Conservation (phyloP, 805 yeast species). For the Barnettozyma pratensis region DNA sequence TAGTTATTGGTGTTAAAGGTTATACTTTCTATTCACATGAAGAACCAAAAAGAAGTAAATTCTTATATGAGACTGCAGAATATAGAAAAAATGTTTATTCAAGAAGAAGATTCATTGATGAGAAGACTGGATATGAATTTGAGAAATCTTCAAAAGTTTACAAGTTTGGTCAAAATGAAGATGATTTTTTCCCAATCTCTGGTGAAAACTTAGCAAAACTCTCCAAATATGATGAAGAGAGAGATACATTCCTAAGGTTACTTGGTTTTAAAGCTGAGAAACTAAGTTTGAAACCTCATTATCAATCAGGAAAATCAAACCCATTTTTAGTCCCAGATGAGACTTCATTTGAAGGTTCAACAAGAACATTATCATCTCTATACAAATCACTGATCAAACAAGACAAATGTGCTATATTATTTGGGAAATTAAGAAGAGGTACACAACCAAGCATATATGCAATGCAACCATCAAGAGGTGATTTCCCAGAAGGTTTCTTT, state of each 20-base stretch:
- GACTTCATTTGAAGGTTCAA: conserved; percentile 55
- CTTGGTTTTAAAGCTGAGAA: conserved; percentile 57
- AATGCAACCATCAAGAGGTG: conserved; percentile 42
- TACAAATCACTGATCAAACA: conserved; percentile 52
- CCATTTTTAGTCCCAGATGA: conserved; percentile 64
- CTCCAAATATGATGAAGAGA: conserved; percentile 27
- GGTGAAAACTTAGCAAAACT: conserved; percentile 33
- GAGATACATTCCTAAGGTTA: conserved; percentile 51
- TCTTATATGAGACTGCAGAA: conserved; percentile 51
- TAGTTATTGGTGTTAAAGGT: conserved; percentile 68
- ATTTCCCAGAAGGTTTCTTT: conserved; percentile 56
- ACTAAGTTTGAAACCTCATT: conserved; percentile 41
- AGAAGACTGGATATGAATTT: conserved; percentile 40
- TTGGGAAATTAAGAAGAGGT: conserved; percentile 57
- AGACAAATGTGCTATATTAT: conserved; percentile 58
- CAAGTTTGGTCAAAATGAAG: conserved; percentile 35
- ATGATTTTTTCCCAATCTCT: conserved; percentile 35
- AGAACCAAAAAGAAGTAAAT: conserved; percentile 41
- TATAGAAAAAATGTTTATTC: conserved; percentile 47
- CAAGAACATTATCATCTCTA: conserved; percentile 60
- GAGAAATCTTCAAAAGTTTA: conserved; percentile 33
- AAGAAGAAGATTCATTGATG: conserved; percentile 34
- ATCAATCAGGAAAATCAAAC: conserved; percentile 48
- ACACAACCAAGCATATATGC: conserved; percentile 55
- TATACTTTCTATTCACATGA: conserved; percentile 58